Evolutionary conservation across 2,329 filamentous ascomycete genomes (phyloP).

Genomic region (Fusarium stilboides): DNA sequence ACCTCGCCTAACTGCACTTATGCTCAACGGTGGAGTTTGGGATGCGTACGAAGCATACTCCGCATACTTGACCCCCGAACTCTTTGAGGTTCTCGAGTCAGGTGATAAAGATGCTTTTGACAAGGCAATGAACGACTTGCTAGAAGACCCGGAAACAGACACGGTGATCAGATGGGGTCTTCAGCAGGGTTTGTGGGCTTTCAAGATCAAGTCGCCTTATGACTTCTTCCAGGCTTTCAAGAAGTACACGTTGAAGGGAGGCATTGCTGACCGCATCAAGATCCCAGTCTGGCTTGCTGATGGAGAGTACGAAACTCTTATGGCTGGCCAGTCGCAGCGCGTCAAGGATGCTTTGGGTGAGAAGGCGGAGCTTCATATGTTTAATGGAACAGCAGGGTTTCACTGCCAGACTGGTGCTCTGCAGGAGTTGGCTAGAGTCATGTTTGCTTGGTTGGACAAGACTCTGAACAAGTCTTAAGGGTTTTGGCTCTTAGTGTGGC

Average conservation of each 20-base stretch:
- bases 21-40: constrained; percentile 29
- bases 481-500: too few species aligned
- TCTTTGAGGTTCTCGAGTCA: constrained; percentile 15
- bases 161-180: constrained; percentile 51
- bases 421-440: constrained; percentile 7
- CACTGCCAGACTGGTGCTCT: constrained; percentile 31
- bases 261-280: constrained; percentile 32
- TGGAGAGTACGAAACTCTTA: constrained; percentile 39
- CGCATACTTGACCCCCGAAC: constrained; percentile 6
- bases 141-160: constrained; percentile 18
- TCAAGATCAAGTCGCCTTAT: constrained; percentile 50
- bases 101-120: constrained; percentile 40
- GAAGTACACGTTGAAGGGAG: constrained; percentile 32
- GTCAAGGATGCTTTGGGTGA: constrained; percentile 16
- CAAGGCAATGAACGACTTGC: neutral
- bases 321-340: constrained; percentile 17
- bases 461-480: neutral
- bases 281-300: constrained; percentile 46
- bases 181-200: constrained; percentile 54
- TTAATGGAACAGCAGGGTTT: constrained; percentile 27
- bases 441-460: constrained; percentile 31
- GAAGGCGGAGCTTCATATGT: constrained; percentile 12
- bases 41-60: constrained; percentile 34
- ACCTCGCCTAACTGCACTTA: constrained; percentile 8
- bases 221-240: constrained; percentile 43